These are phyloP conservation scores for Eimeria sp. DNA, from an alignment of 169 alveolate species.

Conservation along the genomic window DNA sequence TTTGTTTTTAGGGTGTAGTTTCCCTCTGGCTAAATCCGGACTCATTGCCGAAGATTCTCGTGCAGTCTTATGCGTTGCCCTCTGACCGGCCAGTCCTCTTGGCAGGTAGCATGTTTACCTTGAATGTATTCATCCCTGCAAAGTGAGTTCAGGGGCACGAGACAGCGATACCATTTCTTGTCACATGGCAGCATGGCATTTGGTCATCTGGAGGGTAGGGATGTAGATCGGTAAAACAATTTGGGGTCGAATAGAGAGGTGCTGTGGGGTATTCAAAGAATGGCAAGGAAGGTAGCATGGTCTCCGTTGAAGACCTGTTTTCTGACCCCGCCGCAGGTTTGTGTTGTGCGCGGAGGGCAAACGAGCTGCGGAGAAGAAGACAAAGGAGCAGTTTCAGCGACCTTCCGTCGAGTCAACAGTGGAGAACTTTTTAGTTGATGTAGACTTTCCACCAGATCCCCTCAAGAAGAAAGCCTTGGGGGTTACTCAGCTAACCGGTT, in stretches of 20 bases:
- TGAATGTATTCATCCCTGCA: conserved; percentile 81
- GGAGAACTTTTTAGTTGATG: conserved; percentile 63
- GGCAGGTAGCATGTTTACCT: conserved; percentile 76
- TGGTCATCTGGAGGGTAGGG: not conserved
- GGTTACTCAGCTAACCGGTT: conserved; percentile 54
- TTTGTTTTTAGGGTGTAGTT: conserved; percentile 8
- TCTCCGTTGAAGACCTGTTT: not conserved
- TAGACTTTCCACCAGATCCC: conserved; percentile 60
- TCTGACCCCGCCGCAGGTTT: conserved; percentile 15
- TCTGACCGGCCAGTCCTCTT: conserved; percentile 69
- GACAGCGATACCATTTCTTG: not conserved
- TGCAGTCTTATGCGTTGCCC: conserved; percentile 62
- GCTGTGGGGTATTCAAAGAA: not conserved
- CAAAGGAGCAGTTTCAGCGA: conserved; percentile 76
- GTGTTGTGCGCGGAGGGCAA: conserved; percentile 81
- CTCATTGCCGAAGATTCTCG: conserved; percentile 78
- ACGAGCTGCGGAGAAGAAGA: conserved; percentile 81
- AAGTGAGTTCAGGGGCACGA: conserved; percentile 80
- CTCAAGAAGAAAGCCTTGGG: conserved; percentile 72
- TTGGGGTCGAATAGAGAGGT: not conserved
- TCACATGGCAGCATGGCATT: not conserved
- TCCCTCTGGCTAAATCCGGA: conserved; percentile 73
- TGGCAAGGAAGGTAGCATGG: not conserved
- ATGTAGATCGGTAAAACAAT: not conserved
- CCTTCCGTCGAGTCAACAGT: conserved; percentile 74